phyloP scores from a whole-genome alignment of 1,284 basidiomycete genomes.

The Pulveroboletus sp. region DNA sequence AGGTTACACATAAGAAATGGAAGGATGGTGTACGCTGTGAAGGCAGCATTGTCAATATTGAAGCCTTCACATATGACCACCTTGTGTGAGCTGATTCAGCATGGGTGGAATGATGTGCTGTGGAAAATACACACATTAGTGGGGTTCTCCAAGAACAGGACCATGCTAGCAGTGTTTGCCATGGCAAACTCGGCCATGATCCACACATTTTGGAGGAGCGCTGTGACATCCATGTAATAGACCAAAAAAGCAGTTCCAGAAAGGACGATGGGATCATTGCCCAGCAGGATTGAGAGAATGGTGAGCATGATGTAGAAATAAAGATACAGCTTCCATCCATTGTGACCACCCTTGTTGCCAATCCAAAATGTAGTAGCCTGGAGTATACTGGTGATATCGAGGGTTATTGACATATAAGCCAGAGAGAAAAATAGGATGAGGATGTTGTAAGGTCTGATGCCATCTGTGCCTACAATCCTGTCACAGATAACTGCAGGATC shows the following conservation, averaged over 20 bases:
- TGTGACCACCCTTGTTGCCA: constrained; percentile 73
- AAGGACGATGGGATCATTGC: constrained; percentile 90
- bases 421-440: constrained; percentile 90
- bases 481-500: constrained; percentile 60
- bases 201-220: constrained; percentile 49
- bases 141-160: constrained; percentile 69
- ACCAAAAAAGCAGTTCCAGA: constrained; percentile 87
- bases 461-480: constrained; percentile 73
- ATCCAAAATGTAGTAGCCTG: constrained; percentile 88
- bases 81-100: constrained; percentile 5
- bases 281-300: constrained; percentile 75
- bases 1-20: constrained; percentile 71
- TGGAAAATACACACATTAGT: constrained; percentile 55
- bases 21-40: constrained; percentile 70
- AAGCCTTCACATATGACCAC: constrained; percentile 67
- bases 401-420: constrained; percentile 91
- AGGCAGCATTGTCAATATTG: constrained; percentile 58
- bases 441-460: constrained; percentile 90
- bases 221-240: constrained; percentile 76
- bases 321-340: constrained; percentile 71
- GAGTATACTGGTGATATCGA: constrained; percentile 88
- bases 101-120: not conserved
- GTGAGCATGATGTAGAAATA: constrained; percentile 84
- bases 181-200: constrained; percentile 59
- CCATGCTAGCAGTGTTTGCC: constrained; percentile 80